Evolutionary conservation across 179 eudicot species (phyloP).

Genomic region (Carnegiea gigantea): DNA sequence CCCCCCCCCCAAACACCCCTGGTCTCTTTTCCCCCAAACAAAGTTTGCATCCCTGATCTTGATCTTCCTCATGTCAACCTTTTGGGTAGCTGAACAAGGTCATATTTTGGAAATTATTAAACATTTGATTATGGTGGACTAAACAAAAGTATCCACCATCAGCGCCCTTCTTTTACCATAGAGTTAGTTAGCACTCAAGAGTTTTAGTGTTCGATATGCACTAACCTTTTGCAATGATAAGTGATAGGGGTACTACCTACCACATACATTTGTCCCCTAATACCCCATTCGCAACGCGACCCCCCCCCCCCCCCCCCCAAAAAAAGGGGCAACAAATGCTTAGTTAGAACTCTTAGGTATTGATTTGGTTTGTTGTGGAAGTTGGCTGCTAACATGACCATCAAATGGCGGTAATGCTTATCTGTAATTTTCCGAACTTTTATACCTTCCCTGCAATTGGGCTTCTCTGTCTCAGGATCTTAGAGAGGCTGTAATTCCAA

Average conservation of each 20-base stretch:
- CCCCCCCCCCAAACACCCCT: too few species aligned
- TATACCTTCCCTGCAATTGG: background rate
- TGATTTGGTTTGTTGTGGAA: background rate
- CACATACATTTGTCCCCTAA: background rate
- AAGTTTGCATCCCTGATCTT: background rate
- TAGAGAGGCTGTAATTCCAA: background rate
- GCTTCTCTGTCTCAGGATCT: background rate
- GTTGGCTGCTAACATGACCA: background rate
- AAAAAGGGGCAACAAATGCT: too few species aligned
- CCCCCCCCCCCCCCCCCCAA: background rate
- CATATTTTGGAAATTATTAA: too few species aligned
- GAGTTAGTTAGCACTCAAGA: background rate
- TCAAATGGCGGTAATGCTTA: background rate
- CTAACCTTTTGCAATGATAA: background rate
- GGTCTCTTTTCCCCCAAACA: background rate
- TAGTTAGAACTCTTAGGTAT: background rate
- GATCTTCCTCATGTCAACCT: background rate
- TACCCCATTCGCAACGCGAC: too few species aligned
- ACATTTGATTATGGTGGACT: background rate
- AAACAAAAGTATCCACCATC: background rate
- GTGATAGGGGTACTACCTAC: background rate
- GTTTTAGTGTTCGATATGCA: background rate
- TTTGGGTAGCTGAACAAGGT: background rate
- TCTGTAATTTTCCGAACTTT: background rate
- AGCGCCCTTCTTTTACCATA: too few species aligned